A percentile compares a stretch with the other conserved stretches of the same genome.
Evolutionary conservation across 2,329 filamentous ascomycete genomes (phyloP).

Genomic region (Paraconiothyrium sp.): DNA sequence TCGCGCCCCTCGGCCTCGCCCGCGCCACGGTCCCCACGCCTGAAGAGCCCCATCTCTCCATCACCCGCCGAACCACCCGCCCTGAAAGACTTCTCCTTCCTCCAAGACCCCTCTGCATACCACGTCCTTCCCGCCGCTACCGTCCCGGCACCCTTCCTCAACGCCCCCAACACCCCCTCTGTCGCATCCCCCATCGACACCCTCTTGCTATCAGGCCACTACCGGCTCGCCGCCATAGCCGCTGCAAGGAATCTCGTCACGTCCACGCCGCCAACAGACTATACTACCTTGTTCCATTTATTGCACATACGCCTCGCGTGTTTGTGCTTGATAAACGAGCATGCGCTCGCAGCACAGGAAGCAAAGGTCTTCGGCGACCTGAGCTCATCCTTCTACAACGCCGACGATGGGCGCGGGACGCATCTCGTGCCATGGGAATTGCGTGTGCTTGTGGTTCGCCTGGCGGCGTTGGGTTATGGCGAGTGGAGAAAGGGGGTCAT

Average conservation of each 20-base stretch:
- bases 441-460: slow-evolving; percentile 80
- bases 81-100: slow-evolving; percentile 78
- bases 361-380: slow-evolving; percentile 70
- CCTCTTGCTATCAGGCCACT: slow-evolving; percentile 78
- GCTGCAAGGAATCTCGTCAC: slow-evolving; percentile 69
- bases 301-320: slow-evolving; percentile 85
- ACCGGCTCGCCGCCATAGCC: slow-evolving; percentile 78
- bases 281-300: slow-evolving; percentile 75
- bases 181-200: slow-evolving; percentile 68
- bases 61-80: slow-evolving; percentile 27
- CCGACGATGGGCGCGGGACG: not conserved
- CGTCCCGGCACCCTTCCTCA: slow-evolving; percentile 72
- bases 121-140: slow-evolving; percentile 76
- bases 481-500: slow-evolving; percentile 87
- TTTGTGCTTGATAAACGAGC: slow-evolving; percentile 78
- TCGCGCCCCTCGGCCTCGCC: slow-evolving; percentile 30
- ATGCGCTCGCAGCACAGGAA: slow-evolving; percentile 66
- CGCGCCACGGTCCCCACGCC: slow-evolving; percentile 26
- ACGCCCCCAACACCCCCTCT: slow-evolving; percentile 71
- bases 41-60: slow-evolving; percentile 43
- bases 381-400: slow-evolving; percentile 60
- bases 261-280: slow-evolving; percentile 63
- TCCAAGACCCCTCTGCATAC: slow-evolving; percentile 83
- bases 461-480: slow-evolving; percentile 86
- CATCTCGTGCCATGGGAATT: slow-evolving; percentile 85